Conservation (phyloP, 2,329 filamentous ascomycete genomes). For the Cladobotryum mycophilum region DNA sequence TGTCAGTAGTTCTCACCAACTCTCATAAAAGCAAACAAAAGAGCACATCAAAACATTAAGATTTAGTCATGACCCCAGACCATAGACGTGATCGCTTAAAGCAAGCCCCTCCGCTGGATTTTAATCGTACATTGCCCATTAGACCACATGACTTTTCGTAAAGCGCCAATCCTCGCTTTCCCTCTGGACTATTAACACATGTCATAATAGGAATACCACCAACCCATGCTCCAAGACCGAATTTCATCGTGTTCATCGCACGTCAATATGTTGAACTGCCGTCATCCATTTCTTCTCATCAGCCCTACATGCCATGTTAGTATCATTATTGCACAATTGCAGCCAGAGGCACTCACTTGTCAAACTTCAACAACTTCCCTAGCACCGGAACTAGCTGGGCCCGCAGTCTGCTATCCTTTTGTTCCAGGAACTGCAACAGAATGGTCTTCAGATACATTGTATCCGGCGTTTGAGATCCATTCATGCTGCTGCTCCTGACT, state of each 20-base stretch:
- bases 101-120: neutral
- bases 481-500: constrained; percentile 26
- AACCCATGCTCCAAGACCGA: neutral
- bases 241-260: constrained; percentile 6
- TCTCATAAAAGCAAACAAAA: neutral
- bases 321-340: too few species aligned
- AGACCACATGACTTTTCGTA: too few species aligned
- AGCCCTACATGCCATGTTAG: constrained; percentile 11
- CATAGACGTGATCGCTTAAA: too few species aligned
- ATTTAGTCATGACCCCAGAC: neutral
- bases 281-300: constrained; percentile 23
- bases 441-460: constrained; percentile 73
- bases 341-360: constrained; percentile 50
- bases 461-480: constrained; percentile 33
- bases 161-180: too few species aligned
- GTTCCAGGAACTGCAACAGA: constrained; percentile 72
- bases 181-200: too few species aligned
- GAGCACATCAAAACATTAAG: neutral
- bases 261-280: constrained; percentile 20
- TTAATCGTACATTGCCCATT: neutral
- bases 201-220: neutral
- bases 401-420: constrained; percentile 70
- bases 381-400: constrained; percentile 72
- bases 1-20: too few species aligned
- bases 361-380: constrained; percentile 69